Evolutionary conservation across 2,329 filamentous ascomycete species (phyloP).

Genomic region (Incumbomyces lentus): DNA sequence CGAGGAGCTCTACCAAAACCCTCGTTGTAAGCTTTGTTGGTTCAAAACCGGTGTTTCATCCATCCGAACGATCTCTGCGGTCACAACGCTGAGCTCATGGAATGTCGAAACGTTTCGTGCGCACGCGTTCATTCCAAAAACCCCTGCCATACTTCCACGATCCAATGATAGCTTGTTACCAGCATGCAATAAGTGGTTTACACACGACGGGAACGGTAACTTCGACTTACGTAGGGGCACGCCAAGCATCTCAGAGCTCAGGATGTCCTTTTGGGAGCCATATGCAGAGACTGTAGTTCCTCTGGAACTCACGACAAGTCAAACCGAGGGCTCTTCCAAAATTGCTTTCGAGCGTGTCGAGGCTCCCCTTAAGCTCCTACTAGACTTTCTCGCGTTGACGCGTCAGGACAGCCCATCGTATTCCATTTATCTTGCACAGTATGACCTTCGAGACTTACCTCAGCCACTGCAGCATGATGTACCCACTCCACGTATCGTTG

Average conservation of each 20-base stretch:
- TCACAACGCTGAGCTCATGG: constrained; percentile 8
- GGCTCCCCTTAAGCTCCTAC: constrained; percentile 50
- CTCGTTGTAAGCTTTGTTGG: too few species aligned
- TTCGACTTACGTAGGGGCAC: constrained; percentile 9
- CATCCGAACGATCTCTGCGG: background rate
- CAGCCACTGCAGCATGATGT: constrained; percentile 52
- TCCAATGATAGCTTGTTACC: constrained; percentile 38
- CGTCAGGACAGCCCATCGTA: constrained; percentile 15
- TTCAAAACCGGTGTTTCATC: too few species aligned
- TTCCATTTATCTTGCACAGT: constrained; percentile 73
- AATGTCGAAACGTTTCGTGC: constrained; percentile 41
- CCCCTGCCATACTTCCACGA: constrained; percentile 43
- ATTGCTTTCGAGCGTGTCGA: constrained; percentile 37
- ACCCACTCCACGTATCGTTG: constrained; percentile 55
- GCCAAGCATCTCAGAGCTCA: constrained; percentile 10
- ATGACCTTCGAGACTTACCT: constrained; percentile 60
- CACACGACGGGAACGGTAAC: constrained; percentile 23
- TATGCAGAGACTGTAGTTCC: constrained; percentile 44
- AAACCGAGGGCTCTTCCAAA: constrained; percentile 3
- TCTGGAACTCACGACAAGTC: constrained; percentile 39
- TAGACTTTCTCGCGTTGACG: constrained; percentile 39
- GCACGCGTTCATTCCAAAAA: constrained; percentile 43
- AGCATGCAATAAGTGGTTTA: constrained; percentile 52
- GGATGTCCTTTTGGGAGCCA: constrained; percentile 19
- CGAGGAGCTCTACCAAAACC: too few species aligned